These are phyloP conservation scores for Wallacemonas sp. DNA, from an alignment of 208 protist species.

Conservation along the genomic window DNA sequence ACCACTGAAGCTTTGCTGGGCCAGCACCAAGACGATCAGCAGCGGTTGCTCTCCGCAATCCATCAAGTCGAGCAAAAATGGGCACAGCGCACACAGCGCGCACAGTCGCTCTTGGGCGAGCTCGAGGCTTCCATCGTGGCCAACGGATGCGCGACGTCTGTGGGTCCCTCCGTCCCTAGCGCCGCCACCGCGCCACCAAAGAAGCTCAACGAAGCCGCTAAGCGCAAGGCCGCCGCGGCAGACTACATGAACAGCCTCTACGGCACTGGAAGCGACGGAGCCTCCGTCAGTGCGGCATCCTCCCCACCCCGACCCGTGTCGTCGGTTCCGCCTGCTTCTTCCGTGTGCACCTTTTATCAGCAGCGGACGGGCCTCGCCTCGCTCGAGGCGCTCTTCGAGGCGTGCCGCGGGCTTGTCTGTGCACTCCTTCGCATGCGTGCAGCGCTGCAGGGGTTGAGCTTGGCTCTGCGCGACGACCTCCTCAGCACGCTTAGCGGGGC, in stretches of 20 bases:
- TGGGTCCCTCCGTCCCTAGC: not conserved
- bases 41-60: constrained; percentile 38
- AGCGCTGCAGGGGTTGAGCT: constrained; percentile 49
- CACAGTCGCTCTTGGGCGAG: constrained; percentile 9
- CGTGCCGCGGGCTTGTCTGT: constrained; percentile 37
- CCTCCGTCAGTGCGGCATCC: not conserved
- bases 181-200: not conserved
- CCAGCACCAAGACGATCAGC: constrained; percentile 53
- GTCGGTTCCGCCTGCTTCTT: not conserved
- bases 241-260: constrained; percentile 7
- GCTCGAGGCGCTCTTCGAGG: constrained; percentile 17
- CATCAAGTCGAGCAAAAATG: constrained; percentile 43
- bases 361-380: not conserved
- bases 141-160: too few relatives aligned
- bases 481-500: constrained; percentile 14
- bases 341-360: not conserved
- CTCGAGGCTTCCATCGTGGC: constrained; percentile 7
- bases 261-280: not conserved
- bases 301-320: not conserved
- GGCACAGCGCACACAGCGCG: constrained; percentile 29
- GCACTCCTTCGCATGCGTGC: constrained; percentile 50
- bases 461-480: constrained; percentile 42
- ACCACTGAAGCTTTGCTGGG: constrained; percentile 44
- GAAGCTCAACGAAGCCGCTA: not conserved
- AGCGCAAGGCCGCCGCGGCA: constrained; percentile 5